A percentile compares a stretch with the other conserved stretches of the same genome.
These are phyloP conservation scores for Metarhizium guizhouense DNA, from an alignment of 2,329 filamentous ascomycete genomes.

Conservation along the genomic window DNA sequence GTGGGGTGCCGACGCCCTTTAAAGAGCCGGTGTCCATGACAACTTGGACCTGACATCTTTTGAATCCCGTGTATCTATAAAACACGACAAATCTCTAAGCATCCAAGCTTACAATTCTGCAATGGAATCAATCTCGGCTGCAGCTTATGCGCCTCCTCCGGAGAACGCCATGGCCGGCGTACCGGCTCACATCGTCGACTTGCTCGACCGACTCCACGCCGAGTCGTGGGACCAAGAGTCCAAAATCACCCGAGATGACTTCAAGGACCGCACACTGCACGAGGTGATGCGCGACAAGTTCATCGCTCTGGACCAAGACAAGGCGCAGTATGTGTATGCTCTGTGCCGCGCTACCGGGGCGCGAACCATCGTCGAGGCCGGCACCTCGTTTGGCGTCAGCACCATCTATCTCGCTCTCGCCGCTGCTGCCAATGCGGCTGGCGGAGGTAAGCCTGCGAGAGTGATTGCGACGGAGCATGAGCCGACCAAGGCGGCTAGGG, in stretches of 20 bases:
- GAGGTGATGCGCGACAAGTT: slow-evolving; percentile 43
- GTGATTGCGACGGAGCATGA: slow-evolving; percentile 57
- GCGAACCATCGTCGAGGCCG: slow-evolving; percentile 48
- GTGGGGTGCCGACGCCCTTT: not conserved
- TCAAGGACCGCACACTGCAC: not conserved
- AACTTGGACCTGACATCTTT: no score
- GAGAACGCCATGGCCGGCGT: slow-evolving; percentile 5
- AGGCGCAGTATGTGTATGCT: slow-evolving; percentile 48
- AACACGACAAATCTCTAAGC: no score
- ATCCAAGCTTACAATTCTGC: no score
- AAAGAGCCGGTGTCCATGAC: no score
- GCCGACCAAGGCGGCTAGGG: slow-evolving; percentile 38
- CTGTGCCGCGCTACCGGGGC: slow-evolving; percentile 40
- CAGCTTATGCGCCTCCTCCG: not conserved
- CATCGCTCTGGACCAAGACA: slow-evolving; percentile 50
- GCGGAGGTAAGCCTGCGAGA: slow-evolving; percentile 12
- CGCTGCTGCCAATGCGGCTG: slow-evolving; percentile 34
- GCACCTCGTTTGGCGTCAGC: slow-evolving; percentile 53
- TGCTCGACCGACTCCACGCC: slow-evolving; percentile 9
- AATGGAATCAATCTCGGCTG: not conserved
- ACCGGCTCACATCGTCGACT: slow-evolving; percentile 4
- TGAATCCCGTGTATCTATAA: no score
- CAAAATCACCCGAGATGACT: slow-evolving; percentile 3
- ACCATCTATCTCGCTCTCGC: slow-evolving; percentile 56
- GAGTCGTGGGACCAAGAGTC: slow-evolving; percentile 8